Percentiles rank a stretch among this genome's conserved stretches.
These are phyloP conservation scores for Takashimella koratensis DNA, from an alignment of 1,284 basidiomycete species.

Conservation along the genomic window DNA sequence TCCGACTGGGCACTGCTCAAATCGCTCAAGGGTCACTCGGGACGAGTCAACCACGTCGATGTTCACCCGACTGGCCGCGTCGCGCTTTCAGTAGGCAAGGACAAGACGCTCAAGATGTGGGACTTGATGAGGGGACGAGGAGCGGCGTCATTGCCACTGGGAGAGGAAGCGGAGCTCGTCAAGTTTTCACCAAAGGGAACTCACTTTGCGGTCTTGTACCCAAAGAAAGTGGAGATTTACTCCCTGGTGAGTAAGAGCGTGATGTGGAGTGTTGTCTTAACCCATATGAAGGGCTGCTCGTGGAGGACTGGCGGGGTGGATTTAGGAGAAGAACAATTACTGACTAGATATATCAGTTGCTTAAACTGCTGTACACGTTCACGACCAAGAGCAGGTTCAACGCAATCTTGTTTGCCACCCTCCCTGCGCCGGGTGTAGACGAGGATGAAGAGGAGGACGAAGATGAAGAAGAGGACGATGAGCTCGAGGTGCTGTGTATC, in stretches of 20 bases:
- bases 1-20: conserved; percentile 91
- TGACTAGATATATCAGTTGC: conserved; percentile 55
- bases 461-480: conserved; percentile 50
- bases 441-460: conserved; percentile 47
- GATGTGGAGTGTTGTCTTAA: background rate
- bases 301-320: background rate
- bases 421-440: conserved; percentile 27
- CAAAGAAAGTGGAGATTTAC: conserved; percentile 57
- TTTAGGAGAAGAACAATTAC: background rate
- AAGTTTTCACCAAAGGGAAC: conserved; percentile 74
- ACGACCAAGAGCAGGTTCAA: conserved; percentile 74
- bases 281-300: background rate
- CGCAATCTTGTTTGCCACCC: conserved; percentile 66
- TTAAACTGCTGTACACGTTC: conserved; percentile 67
- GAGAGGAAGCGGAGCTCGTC: conserved; percentile 82
- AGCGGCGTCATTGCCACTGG: conserved; percentile 79
- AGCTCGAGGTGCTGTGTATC: conserved; percentile 60
- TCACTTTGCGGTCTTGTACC: conserved; percentile 73
- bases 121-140: conserved; percentile 93
- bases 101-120: conserved; percentile 92
- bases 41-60: conserved; percentile 80
- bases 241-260: conserved; percentile 24
- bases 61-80: conserved; percentile 91
- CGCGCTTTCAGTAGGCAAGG: conserved; percentile 84
- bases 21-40: conserved; percentile 86